Evolutionary conservation across 2,329 filamentous ascomycete species (phyloP).

Genomic region (Fusarium sterilihyphosum): DNA sequence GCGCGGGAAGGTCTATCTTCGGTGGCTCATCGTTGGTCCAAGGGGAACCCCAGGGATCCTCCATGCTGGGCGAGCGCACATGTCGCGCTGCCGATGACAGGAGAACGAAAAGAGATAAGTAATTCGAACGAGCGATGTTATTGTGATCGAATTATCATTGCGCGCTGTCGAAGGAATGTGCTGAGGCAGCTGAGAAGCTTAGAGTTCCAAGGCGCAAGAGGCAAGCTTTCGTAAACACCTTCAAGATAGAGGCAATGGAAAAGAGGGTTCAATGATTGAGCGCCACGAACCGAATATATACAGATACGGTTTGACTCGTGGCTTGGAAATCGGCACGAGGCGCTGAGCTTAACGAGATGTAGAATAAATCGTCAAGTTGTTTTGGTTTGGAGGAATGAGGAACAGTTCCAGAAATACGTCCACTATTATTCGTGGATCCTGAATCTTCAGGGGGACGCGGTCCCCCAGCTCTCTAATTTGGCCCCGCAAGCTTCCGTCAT

Average conservation of each 20-base stretch:
- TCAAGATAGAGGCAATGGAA: constrained; percentile 18
- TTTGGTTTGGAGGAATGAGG: constrained; percentile 27
- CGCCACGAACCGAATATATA: constrained; percentile 4
- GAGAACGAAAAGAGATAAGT: background rate
- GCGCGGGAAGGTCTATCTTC: constrained; percentile 50
- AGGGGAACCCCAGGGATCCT: constrained; percentile 72
- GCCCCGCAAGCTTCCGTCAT: constrained; percentile 40
- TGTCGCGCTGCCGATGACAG: constrained; percentile 43
- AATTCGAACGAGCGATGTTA: constrained; percentile 12
- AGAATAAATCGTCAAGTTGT: constrained; percentile 14
- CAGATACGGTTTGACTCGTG: background rate
- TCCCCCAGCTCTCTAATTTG: constrained; percentile 30
- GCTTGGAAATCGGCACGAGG: background rate
- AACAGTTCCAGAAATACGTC: constrained; percentile 24
- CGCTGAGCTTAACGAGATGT: background rate
- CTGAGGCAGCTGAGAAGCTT: constrained; percentile 17
- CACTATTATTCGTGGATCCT: constrained; percentile 25
- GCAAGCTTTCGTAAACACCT: constrained; percentile 27
- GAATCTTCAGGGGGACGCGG: constrained; percentile 34
- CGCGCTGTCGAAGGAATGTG: constrained; percentile 20
- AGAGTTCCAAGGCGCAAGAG: constrained; percentile 21
- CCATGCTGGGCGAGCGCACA: constrained; percentile 58
- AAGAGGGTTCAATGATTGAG: constrained; percentile 4
- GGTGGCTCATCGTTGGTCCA: constrained; percentile 57
- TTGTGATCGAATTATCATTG: constrained; percentile 33